Evolutionary conservation across 176 grass and related monocot genomes (phyloP).

Genomic region (Eleusine indica): DNA sequence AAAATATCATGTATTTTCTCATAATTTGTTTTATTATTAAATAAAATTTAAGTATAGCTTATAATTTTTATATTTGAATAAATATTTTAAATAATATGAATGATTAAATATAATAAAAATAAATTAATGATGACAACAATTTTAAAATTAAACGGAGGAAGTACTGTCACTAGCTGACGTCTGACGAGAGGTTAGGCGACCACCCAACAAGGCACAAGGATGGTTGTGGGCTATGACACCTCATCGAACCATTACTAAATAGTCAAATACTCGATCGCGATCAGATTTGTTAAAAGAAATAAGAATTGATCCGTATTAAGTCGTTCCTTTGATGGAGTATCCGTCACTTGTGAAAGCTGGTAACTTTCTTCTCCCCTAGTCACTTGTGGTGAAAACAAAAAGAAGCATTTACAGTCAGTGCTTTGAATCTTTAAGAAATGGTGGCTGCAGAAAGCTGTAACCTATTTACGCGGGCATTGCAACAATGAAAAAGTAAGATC

Average conservation of each 20-base stretch:
- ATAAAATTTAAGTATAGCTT: too few relatives aligned
- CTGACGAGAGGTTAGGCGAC: background rate
- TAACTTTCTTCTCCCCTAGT: constrained; percentile 8
- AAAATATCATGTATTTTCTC: too few relatives aligned
- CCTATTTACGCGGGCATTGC: constrained; percentile 16
- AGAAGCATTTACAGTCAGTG: background rate
- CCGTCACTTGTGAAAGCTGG: constrained; percentile 34
- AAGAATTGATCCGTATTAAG: background rate
- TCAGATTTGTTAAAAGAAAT: background rate
- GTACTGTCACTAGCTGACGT: background rate
- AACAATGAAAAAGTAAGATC: constrained; percentile 37
- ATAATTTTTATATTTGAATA: too few relatives aligned
- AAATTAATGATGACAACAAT: too few relatives aligned
- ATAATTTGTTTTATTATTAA: too few relatives aligned
- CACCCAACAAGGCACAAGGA: background rate
- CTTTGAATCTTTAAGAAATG: background rate
- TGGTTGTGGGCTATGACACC: background rate
- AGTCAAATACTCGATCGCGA: constrained; percentile 15
- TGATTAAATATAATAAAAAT: too few relatives aligned
- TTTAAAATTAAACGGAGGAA: too few relatives aligned
- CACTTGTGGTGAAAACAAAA: constrained; percentile 30
- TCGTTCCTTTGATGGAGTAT: constrained; percentile 7
- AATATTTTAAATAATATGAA: too few relatives aligned
- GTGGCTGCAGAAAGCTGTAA: constrained; percentile 26
- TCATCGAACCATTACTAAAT: background rate